Evolutionary conservation across 495 filamentous ascomycete species (phyloP).

Genomic region (Neurospora terricola): DNA sequence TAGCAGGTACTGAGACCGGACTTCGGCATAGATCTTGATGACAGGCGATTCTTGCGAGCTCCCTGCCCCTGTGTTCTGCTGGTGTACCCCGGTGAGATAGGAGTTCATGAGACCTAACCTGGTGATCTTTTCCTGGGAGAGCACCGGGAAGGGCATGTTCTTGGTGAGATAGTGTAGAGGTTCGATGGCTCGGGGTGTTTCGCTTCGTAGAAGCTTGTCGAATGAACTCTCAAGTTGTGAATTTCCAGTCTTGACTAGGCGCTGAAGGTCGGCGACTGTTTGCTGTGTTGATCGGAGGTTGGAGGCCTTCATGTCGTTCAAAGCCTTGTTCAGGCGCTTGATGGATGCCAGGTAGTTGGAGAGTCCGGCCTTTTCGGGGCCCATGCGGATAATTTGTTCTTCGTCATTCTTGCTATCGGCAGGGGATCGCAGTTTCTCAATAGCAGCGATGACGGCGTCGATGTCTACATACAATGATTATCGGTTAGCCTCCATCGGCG

Average conservation of each 20-base stretch:
- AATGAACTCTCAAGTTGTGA: conserved; percentile 75
- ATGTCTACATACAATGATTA: conserved; percentile 47
- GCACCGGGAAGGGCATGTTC: conserved; percentile 42
- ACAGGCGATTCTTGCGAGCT: conserved; percentile 53
- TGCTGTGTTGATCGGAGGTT: conserved; percentile 88
- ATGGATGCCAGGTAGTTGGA: conserved; percentile 81
- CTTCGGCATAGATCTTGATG: conserved; percentile 71
- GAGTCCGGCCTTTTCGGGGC: conserved; percentile 70
- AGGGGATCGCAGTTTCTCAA: conserved; percentile 78
- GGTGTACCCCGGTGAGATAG: conserved; percentile 27
- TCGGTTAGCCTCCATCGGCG: conserved; percentile 7
- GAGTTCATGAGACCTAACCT: conserved; percentile 41
- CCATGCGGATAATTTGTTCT: conserved; percentile 80
- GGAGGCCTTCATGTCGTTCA: conserved; percentile 69
- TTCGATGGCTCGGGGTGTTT: conserved; percentile 68
- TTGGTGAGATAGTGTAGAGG: conserved; percentile 93
- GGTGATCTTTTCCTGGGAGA: conserved; percentile 41
- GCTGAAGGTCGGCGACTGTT: conserved; percentile 69
- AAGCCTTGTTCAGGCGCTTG: conserved; percentile 73
- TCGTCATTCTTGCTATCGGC: conserved; percentile 80
- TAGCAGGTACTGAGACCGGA: conserved; percentile 75
- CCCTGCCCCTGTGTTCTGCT: conserved; percentile 17
- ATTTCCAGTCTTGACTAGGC: conserved; percentile 66
- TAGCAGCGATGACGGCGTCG: conserved; percentile 72
- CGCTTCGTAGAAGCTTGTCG: conserved; percentile 54